Evolutionary conservation across 179 eudicot species (phyloP).

Genomic region (Silene coronaria): DNA sequence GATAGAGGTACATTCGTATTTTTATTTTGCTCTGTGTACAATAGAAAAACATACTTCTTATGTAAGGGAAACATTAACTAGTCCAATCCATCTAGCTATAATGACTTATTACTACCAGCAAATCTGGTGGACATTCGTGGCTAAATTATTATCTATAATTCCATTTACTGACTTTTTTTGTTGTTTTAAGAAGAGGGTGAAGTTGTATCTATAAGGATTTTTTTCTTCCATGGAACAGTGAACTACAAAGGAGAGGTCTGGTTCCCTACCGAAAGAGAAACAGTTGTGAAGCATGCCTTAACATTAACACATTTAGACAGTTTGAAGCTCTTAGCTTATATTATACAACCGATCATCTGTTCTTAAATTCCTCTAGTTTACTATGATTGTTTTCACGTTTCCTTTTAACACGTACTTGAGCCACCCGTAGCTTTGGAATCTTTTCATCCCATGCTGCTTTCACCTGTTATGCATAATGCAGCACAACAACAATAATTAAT

Average conservation of each 20-base stretch:
- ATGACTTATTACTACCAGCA: constrained; percentile 1
- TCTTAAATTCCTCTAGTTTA: background rate
- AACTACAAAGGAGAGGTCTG: no score
- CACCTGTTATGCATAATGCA: background rate
- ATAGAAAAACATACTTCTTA: background rate
- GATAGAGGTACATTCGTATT: constrained; percentile 43
- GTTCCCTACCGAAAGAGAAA: no score
- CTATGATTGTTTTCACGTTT: background rate
- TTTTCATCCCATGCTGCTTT: background rate
- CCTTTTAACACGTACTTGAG: background rate
- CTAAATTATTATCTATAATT: background rate
- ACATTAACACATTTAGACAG: background rate
- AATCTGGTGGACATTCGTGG: background rate
- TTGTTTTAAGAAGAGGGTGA: background rate
- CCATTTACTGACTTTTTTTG: background rate
- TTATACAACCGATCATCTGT: background rate
- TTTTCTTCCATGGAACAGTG: background rate
- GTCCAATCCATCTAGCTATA: background rate
- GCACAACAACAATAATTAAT: background rate
- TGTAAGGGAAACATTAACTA: background rate
- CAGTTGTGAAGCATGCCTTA: no score
- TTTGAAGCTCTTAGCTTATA: no score
- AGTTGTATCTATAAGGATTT: background rate
- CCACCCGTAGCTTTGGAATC: background rate
- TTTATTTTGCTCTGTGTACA: background rate